A percentile compares a stretch with the other conserved stretches of the same genome.
Evolutionary conservation across 2,329 filamentous ascomycete genomes (phyloP).

Genomic region (Rachicladosporium sp.): DNA sequence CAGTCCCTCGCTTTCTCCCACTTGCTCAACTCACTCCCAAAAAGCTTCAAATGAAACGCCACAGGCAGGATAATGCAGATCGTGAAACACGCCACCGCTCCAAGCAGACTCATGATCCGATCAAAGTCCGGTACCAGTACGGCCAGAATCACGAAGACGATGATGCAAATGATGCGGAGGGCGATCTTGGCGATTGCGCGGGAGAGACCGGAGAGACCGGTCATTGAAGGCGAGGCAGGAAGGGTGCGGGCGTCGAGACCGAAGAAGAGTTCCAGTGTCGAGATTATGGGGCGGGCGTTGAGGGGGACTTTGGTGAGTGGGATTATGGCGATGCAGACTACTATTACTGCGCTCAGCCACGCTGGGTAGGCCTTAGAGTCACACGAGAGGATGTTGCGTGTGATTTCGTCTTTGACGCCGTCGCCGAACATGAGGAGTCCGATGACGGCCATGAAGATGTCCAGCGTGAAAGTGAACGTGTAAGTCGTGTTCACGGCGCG

Average conservation of each 20-base stretch:
- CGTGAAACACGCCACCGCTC: slow-evolving; percentile 79
- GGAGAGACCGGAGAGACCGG: slow-evolving; percentile 44
- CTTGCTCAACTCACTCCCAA: slow-evolving; percentile 55
- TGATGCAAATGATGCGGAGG: slow-evolving; percentile 53
- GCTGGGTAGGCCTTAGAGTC: slow-evolving; percentile 53
- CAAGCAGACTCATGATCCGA: slow-evolving; percentile 82
- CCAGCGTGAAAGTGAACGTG: slow-evolving; percentile 69
- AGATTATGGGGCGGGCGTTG: slow-evolving; percentile 70
- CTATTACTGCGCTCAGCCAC: slow-evolving; percentile 63
- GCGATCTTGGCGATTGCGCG: slow-evolving; percentile 46
- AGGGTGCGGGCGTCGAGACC: slow-evolving; percentile 53
- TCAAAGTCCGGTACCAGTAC: slow-evolving; percentile 69
- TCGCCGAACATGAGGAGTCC: slow-evolving; percentile 94
- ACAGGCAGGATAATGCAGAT: slow-evolving; percentile 88
- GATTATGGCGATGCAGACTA: slow-evolving; percentile 80
- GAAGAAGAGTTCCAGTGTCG: slow-evolving; percentile 67
- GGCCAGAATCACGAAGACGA: slow-evolving; percentile 65
- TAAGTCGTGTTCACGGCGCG: slow-evolving; percentile 70
- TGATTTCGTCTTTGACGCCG: slow-evolving; percentile 75
- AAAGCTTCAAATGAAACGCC: slow-evolving; percentile 82
- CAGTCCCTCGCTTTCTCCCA: slow-evolving; percentile 56
- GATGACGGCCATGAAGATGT: slow-evolving; percentile 67
- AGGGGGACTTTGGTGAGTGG: slow-evolving; percentile 73
- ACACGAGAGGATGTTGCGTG: slow-evolving; percentile 71
- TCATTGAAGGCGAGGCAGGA: slow-evolving; percentile 34